A percentile compares a stretch with the other conserved stretches of the same genome.
Evolutionary conservation across 2,329 filamentous ascomycete species (phyloP).

Genomic region (Cladorrhinum sp.): DNA sequence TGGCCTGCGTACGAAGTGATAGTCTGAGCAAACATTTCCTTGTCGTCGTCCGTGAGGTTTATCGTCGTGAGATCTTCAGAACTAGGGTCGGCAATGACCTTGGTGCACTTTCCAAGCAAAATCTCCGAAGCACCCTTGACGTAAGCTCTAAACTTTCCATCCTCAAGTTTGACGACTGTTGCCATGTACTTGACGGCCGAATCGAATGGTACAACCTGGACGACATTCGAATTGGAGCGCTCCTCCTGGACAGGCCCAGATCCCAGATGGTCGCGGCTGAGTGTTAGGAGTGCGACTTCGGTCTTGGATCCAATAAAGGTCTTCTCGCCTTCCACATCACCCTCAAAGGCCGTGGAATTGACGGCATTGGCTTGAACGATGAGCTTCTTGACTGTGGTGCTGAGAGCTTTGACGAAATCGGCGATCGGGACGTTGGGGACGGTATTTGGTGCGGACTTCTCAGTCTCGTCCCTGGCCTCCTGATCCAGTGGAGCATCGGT

Average conservation of each 20-base stretch:
- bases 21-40: slow-evolving; percentile 49
- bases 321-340: slow-evolving; percentile 35
- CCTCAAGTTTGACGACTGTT: slow-evolving; percentile 46
- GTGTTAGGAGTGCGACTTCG: slow-evolving; percentile 51
- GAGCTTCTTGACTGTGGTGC: slow-evolving; percentile 24
- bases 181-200: slow-evolving; percentile 57
- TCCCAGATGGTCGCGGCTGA: slow-evolving; percentile 49
- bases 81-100: slow-evolving; percentile 43
- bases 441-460: slow-evolving; percentile 31
- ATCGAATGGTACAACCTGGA: slow-evolving; percentile 53
- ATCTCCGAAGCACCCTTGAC: slow-evolving; percentile 60
- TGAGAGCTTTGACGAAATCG: slow-evolving; percentile 27
- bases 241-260: slow-evolving; percentile 46
- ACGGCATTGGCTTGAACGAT: slow-evolving; percentile 36
- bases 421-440: slow-evolving; percentile 28
- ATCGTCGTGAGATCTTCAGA: slow-evolving; percentile 49
- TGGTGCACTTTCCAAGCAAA: slow-evolving; percentile 45
- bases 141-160: slow-evolving; percentile 48
- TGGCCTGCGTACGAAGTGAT: slow-evolving; percentile 62
- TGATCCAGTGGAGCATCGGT: slow-evolving; percentile 30
- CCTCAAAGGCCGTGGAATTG: slow-evolving; percentile 55
- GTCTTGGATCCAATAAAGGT: slow-evolving; percentile 54
- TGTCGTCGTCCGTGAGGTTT: slow-evolving; percentile 55
- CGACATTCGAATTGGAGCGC: slow-evolving; percentile 43
- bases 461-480: slow-evolving; percentile 14